Conservation (phyloP, 441 rosid species). For the Adansonia grandidieri region DNA sequence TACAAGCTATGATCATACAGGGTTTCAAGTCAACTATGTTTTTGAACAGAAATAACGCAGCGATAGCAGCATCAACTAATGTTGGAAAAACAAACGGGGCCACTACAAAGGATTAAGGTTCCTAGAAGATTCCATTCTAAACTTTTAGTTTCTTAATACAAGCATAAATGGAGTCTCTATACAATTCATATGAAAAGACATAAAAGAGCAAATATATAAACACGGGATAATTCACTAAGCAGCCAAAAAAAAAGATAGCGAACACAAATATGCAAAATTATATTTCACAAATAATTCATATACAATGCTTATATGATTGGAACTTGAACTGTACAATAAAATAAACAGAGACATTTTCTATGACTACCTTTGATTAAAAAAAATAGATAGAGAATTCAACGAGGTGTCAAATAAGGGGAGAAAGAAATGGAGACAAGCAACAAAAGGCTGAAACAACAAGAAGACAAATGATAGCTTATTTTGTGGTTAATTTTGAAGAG, state of each 20-base stretch:
- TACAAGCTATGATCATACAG: background rate
- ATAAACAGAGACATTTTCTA: slow-evolving; percentile 40
- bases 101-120: background rate
- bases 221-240: slow-evolving; percentile 16
- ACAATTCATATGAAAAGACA: background rate
- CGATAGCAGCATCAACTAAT: background rate
- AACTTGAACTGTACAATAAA: slow-evolving; percentile 53
- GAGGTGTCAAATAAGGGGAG: slow-evolving; percentile 41
- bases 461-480: slow-evolving; percentile 51
- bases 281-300: slow-evolving; percentile 50
- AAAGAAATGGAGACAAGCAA: slow-evolving; percentile 30
- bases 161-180: slow-evolving; percentile 14
- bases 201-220: slow-evolving; percentile 1
- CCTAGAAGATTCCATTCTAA: slow-evolving; percentile 13
- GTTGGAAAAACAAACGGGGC: background rate
- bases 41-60: background rate
- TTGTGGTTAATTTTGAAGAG: slow-evolving; percentile 47
- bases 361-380: slow-evolving; percentile 43
- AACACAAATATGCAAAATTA: slow-evolving; percentile 33
- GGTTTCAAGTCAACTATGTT: background rate
- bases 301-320: slow-evolving; percentile 42
- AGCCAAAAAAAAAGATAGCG: slow-evolving; percentile 25
- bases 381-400: slow-evolving; percentile 41
- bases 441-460: slow-evolving; percentile 43
- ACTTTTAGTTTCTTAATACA: slow-evolving; percentile 15